phyloP scores from a whole-genome alignment of 345 rosid species.

The Fremontodendron californicum region DNA sequence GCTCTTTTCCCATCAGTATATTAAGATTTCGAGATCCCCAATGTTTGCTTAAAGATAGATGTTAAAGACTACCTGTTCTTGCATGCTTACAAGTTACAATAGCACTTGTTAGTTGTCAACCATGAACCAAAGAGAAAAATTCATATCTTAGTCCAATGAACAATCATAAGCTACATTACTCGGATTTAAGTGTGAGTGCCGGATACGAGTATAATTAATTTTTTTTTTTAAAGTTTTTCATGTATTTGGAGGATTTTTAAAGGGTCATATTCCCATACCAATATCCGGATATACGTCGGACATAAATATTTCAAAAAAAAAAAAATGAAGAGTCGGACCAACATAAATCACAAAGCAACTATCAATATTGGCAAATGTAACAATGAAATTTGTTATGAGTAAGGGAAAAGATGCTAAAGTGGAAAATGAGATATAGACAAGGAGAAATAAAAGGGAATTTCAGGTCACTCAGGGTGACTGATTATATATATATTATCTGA shows the following conservation, averaged over 20 bases:
- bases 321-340: too few relatives aligned
- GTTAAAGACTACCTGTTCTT: not conserved
- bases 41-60: not conserved
- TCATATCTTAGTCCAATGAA: not conserved
- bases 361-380: not conserved
- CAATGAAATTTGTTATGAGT: not conserved
- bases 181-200: too few relatives aligned
- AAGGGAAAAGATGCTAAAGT: not conserved
- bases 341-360: too few relatives aligned
- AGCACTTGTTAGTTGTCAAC: not conserved
- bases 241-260: too few relatives aligned
- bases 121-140: not conserved
- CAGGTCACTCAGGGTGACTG: not conserved
- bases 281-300: too few relatives aligned
- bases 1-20: too few relatives aligned
- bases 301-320: too few relatives aligned
- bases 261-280: too few relatives aligned
- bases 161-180: too few relatives aligned
- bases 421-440: not conserved
- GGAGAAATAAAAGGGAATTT: not conserved
- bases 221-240: too few relatives aligned
- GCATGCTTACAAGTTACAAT: not conserved
- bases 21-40: too few relatives aligned
- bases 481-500: not conserved
- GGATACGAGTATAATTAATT: too few relatives aligned